Percentiles rank a stretch among this genome's conserved stretches.
These are phyloP conservation scores for Sporormia fimetaria DNA, from an alignment of 495 filamentous ascomycete genomes.

Conservation along the genomic window DNA sequence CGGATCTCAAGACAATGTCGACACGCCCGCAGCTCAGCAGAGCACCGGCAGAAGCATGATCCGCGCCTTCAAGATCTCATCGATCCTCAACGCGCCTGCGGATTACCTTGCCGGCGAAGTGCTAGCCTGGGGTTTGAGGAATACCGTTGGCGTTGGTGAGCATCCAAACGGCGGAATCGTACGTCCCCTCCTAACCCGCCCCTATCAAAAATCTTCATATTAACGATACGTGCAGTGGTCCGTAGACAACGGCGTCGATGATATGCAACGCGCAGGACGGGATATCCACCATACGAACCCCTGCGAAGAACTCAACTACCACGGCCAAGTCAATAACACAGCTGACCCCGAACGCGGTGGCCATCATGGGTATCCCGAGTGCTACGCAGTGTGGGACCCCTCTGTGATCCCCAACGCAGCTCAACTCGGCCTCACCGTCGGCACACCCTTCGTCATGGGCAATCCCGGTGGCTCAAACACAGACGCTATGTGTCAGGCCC, in stretches of 20 bases:
- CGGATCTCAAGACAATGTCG: constrained; percentile 9
- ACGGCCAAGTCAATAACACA: constrained; percentile 6
- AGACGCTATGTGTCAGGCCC: constrained; percentile 6
- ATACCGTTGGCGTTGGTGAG: constrained; percentile 9
- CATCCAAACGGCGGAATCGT: constrained; percentile 29
- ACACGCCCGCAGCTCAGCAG: constrained; percentile 2
- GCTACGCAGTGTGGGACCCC: constrained; percentile 13
- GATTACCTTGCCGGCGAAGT: constrained; percentile 7
- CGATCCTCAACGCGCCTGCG: not conserved
- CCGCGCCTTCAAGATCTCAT: constrained; percentile 5
- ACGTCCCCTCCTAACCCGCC: not conserved
- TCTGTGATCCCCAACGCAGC: constrained; percentile 10
- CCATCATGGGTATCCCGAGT: constrained; percentile 30
- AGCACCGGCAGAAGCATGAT: constrained; percentile 1
- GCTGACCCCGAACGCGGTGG: constrained; percentile 26
- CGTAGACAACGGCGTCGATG: constrained; percentile 12
- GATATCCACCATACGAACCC: constrained; percentile 16
- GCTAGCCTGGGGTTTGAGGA: constrained; percentile 9
- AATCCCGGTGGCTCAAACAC: constrained; percentile 1
- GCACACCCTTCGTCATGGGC: constrained; percentile 11
- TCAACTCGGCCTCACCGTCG: constrained; percentile 14
- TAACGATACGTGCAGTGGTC: constrained; percentile 1
- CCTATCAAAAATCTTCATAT: not conserved
- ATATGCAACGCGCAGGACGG: not conserved
- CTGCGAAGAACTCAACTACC: constrained; percentile 16